phyloP scores from a whole-genome alignment of 306 rosid species.

The Spatholobus suberectus region DNA sequence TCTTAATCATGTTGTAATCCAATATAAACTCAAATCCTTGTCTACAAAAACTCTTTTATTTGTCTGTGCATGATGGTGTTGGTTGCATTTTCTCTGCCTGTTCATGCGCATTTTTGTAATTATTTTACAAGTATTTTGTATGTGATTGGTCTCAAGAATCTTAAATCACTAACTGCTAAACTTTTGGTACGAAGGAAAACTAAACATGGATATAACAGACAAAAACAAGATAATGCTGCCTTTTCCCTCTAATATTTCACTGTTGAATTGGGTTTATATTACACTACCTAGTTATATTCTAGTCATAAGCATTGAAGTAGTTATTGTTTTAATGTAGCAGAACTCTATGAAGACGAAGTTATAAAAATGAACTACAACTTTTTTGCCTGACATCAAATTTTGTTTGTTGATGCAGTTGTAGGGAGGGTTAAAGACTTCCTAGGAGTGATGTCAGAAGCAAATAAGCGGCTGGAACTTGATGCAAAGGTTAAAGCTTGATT shows the following conservation, averaged over 20 bases:
- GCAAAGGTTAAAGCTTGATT: constrained; percentile 67
- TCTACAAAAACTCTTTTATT: not conserved
- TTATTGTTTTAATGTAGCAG: not conserved
- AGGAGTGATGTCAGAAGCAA: constrained; percentile 83
- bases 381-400: not conserved
- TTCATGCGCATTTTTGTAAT: not conserved
- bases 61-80: not conserved
- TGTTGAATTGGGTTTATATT: not conserved
- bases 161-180: not conserved
- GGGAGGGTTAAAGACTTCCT: constrained; percentile 61
- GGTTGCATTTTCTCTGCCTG: not conserved
- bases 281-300: constrained; percentile 5
- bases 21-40: not conserved
- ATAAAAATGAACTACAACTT: not conserved
- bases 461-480: constrained; percentile 59
- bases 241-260: constrained; percentile 7
- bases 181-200: not conserved
- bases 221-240: not conserved
- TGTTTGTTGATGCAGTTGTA: constrained; percentile 42
- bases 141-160: not conserved
- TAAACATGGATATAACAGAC: not conserved
- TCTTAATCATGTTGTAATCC: not conserved
- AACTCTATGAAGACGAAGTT: not conserved
- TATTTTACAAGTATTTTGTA: not conserved
- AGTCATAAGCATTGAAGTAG: not conserved